These are phyloP conservation scores for Aspergillus niger DNA, from an alignment of 2,329 filamentous ascomycete genomes.

Conservation along the genomic window DNA sequence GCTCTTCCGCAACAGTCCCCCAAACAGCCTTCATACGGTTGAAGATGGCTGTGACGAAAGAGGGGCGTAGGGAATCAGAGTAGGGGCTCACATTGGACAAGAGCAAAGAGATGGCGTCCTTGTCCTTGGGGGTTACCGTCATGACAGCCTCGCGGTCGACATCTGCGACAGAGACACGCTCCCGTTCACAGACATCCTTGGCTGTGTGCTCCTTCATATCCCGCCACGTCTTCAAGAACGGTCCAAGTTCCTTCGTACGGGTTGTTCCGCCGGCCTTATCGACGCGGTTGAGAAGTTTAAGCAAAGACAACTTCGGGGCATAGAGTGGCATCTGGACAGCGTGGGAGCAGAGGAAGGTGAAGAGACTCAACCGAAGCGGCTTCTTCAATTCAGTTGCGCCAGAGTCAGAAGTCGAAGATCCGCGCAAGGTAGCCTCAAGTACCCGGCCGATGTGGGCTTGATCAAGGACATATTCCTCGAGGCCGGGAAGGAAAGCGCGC, in stretches of 20 bases:
- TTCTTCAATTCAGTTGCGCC: constrained; percentile 62
- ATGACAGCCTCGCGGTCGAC: constrained; percentile 57
- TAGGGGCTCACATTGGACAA: constrained; percentile 53
- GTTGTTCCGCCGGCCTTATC: constrained; percentile 70
- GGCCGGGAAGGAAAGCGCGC: constrained; percentile 67
- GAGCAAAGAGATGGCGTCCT: constrained; percentile 59
- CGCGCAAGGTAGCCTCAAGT: constrained; percentile 63
- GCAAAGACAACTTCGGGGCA: constrained; percentile 68
- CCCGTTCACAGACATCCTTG: constrained; percentile 50
- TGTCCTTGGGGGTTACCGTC: constrained; percentile 58
- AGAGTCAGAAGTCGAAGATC: constrained; percentile 37
- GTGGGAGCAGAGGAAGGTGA: constrained; percentile 75
- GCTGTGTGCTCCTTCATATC: constrained; percentile 56
- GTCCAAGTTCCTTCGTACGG: constrained; percentile 75
- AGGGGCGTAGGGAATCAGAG: constrained; percentile 47
- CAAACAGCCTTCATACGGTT: constrained; percentile 71
- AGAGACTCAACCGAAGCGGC: constrained; percentile 63
- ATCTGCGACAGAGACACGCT: constrained; percentile 51
- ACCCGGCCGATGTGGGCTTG: constrained; percentile 67
- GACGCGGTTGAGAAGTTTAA: constrained; percentile 73
- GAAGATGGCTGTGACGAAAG: constrained; percentile 68
- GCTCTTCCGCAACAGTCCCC: constrained; percentile 50
- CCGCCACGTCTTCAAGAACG: constrained; percentile 71
- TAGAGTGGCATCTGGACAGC: constrained; percentile 68
- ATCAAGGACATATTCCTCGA: constrained; percentile 88